Conservation (phyloP, 305 asterid genomes). For the Stenogyne calaminthoides region DNA sequence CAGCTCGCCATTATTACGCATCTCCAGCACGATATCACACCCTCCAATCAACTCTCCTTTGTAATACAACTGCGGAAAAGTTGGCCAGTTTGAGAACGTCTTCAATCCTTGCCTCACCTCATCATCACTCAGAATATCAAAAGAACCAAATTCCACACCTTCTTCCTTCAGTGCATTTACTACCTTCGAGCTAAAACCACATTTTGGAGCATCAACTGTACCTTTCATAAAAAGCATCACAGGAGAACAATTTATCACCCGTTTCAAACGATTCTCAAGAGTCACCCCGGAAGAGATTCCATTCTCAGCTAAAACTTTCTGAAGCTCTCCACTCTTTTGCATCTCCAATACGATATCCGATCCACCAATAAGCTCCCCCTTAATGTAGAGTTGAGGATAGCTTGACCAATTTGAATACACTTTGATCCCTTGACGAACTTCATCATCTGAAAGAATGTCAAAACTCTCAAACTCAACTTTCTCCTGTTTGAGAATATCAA, state of each 20-base stretch:
- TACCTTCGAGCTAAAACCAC: slow-evolving; percentile 98
- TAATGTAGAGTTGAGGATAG: slow-evolving; percentile 89
- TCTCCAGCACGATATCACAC: slow-evolving; percentile 90
- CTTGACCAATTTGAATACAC: slow-evolving; percentile 97
- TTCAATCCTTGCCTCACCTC: slow-evolving; percentile 95
- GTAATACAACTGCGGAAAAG: slow-evolving; percentile 92
- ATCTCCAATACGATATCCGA: slow-evolving; percentile 95
- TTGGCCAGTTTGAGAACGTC: slow-evolving; percentile 92
- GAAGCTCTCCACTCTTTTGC: slow-evolving; percentile 97
- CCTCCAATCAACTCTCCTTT: slow-evolving; percentile 97
- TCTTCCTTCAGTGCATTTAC: slow-evolving; percentile 72
- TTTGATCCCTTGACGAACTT: slow-evolving; percentile 95
- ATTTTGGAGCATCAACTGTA: slow-evolving; percentile 73
- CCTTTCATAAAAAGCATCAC: slow-evolving; percentile 95
- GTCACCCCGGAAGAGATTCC: slow-evolving; percentile 51
- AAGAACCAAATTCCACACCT: slow-evolving; percentile 76
- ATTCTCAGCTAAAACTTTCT: slow-evolving; percentile 64
- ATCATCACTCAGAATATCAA: slow-evolving; percentile 80
- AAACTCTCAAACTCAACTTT: slow-evolving; percentile 72
- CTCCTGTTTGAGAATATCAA: slow-evolving; percentile 79
- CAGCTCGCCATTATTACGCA: slow-evolving; percentile 66
- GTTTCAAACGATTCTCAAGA: slow-evolving; percentile 63
- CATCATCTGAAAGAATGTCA: slow-evolving; percentile 82
- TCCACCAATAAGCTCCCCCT: slow-evolving; percentile 92
- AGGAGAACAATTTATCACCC: slow-evolving; percentile 57